Evolutionary conservation across 768 basidiomycete species (phyloP), one percentile per base, ranked within the genome.

Genomic region (Naematelia aurantialba): DNA sequence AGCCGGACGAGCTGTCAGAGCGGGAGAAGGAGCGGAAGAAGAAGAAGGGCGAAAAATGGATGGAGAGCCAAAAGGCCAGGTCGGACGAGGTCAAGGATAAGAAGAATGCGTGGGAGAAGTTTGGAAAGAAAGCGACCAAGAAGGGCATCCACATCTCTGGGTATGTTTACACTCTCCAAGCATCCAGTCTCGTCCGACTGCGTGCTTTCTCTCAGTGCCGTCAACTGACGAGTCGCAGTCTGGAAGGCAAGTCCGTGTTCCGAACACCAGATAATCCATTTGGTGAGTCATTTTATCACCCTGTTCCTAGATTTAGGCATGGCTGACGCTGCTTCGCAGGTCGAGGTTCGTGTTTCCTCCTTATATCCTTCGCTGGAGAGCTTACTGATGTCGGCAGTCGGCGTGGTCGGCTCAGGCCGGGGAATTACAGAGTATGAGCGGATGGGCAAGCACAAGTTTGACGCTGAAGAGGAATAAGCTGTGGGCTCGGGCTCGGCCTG

Each of bases 31-130:
- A 76, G 55, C 74, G 74, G 69, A 76, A 75, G 66, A 77, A 75
- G 66, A 69, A 68, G 62, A 78, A 78, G 69, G 76, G 74, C 27
- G 77, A 78, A 51, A 76, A 76, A 53, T 77, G 77, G 77, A 70
- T 74, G 60, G 76, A 73, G 58, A 66, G 56, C 17, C 74, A 75
- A 55, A 67, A 75, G 46, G 67, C 65, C 13, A 75, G 70, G 56
- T 69, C 75, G 31, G 68, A 76, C 34, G 77, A 76, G 51, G 67
- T 73, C 39, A 72, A 74, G 52, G 67, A 72, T 42, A 78, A 78
- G 70, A 75, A 76, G 68, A 64, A 61, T 56, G 74, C 75, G 12
- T 78, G 77, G 77, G 71, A 77, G 56, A 74, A 67, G 60, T 78
- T 78, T 68, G 77, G 75, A 2, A 75, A 75, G 59, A 78, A 78